A percentile compares a stretch with the other conserved stretches of the same genome.
Evolutionary conservation across 495 filamentous ascomycete species (phyloP).

Genomic region (Staphylotrichum longicolle): DNA sequence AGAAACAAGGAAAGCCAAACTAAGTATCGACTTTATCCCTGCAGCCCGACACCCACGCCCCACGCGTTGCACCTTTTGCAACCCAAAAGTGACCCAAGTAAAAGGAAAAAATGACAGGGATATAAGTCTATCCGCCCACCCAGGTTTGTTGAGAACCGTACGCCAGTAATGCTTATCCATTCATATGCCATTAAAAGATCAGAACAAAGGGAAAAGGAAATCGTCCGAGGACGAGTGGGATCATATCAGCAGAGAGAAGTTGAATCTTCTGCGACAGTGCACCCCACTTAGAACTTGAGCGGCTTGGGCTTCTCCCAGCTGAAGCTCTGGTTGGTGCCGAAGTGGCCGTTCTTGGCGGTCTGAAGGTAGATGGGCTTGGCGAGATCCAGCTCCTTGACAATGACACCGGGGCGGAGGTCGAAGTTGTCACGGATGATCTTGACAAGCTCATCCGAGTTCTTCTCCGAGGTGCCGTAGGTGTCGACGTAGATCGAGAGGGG

Average conservation of each 20-base stretch:
- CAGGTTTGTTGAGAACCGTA: slow-evolving; percentile 47
- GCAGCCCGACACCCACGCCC: slow-evolving; percentile 18
- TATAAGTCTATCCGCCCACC: slow-evolving; percentile 37
- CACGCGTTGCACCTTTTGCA: slow-evolving; percentile 18
- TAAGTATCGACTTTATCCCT: slow-evolving; percentile 12
- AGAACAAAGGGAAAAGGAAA: slow-evolving; percentile 20
- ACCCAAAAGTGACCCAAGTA: slow-evolving; percentile 20
- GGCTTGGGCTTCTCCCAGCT: slow-evolving; percentile 97
- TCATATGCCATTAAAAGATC: slow-evolving; percentile 26
- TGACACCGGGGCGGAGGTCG: slow-evolving; percentile 94
- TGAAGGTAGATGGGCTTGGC: slow-evolving; percentile 95
- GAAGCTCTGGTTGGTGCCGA: slow-evolving; percentile 94
- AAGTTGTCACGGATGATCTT: slow-evolving; percentile 94
- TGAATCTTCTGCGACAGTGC: slow-evolving; percentile 37
- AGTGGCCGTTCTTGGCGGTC: slow-evolving; percentile 99
- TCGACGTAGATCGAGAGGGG: slow-evolving; percentile 90
- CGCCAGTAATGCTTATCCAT: slow-evolving; percentile 37
- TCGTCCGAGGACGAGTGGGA: slow-evolving; percentile 31
- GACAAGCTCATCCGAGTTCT: slow-evolving; percentile 76
- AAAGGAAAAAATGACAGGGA: slow-evolving; percentile 27
- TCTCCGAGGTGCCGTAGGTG: slow-evolving; percentile 75
- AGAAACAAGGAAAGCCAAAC: slow-evolving; percentile 13
- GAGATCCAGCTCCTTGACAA: slow-evolving; percentile 95
- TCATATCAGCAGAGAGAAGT: slow-evolving; percentile 36
- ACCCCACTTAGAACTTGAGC: slow-evolving; percentile 71